Percentiles rank a stretch among this genome's conserved stretches.
Evolutionary conservation across 1,284 basidiomycete species (phyloP).

Genomic region (Rhizoctonia solani): DNA sequence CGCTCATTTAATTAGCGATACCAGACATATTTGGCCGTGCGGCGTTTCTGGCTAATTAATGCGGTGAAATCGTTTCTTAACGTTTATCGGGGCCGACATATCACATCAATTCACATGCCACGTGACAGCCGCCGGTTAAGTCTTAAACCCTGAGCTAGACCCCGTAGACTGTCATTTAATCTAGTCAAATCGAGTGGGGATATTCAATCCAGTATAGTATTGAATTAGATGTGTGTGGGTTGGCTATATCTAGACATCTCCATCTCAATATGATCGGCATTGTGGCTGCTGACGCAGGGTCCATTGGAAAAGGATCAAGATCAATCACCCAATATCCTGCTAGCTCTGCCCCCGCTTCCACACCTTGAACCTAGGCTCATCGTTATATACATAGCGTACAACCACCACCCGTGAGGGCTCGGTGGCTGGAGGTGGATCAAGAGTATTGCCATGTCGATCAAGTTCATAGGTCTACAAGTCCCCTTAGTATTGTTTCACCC

Average conservation of each 20-base stretch:
- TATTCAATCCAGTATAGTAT: no score
- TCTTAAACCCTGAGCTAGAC: no score
- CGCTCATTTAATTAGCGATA: no score
- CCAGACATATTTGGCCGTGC: no score
- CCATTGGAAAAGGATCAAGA: no score
- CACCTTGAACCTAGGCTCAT: conserved; percentile 4
- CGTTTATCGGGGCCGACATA: conserved; percentile 18
- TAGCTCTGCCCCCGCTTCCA: background rate
- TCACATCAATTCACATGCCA: conserved; percentile 6
- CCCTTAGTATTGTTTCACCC: background rate
- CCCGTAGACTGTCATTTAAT: no score
- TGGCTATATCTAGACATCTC: no score
- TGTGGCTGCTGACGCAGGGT: background rate
- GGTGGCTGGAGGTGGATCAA: background rate
- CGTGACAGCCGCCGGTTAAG: background rate
- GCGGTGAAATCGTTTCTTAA: no score
- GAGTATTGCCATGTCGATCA: conserved; percentile 21
- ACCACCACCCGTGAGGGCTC: background rate
- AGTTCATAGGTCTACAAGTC: background rate
- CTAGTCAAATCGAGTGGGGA: no score
- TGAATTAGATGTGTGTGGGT: no score
- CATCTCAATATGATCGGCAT: background rate
- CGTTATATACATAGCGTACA: conserved; percentile 16
- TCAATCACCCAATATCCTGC: no score
- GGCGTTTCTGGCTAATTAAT: no score